phyloP scores from a whole-genome alignment of 768 basidiomycete species.

The Tricholoma matsutake region DNA sequence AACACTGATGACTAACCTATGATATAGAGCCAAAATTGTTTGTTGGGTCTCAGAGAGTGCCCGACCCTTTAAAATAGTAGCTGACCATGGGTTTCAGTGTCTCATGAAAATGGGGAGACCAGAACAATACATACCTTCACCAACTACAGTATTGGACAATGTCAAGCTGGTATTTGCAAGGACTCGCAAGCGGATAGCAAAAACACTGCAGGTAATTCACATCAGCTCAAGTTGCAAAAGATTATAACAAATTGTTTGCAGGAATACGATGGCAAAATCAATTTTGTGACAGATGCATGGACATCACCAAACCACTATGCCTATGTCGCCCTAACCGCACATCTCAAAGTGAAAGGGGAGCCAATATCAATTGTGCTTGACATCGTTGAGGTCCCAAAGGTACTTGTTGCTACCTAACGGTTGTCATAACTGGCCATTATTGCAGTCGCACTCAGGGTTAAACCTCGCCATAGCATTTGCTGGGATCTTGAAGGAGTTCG shows the following conservation, averaged over 20 bases:
- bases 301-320: background rate
- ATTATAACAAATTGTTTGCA: background rate
- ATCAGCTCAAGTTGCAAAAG: background rate
- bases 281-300: background rate
- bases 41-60: background rate
- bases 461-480: background rate
- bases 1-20: background rate
- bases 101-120: background rate
- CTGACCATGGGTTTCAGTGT: background rate
- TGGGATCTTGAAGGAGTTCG: background rate
- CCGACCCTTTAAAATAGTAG: background rate
- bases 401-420: background rate
- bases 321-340: background rate
- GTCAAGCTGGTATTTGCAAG: background rate
- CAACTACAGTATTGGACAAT: too few species aligned
- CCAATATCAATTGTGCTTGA: conserved; percentile 1
- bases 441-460: background rate
- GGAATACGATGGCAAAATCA: background rate
- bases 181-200: background rate
- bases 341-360: background rate
- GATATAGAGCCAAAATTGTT: background rate
- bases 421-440: background rate
- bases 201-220: background rate
- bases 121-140: background rate
- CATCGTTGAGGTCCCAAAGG: background rate